Percentiles rank a stretch among this genome's conserved stretches.
phyloP scores from a whole-genome alignment of 495 filamentous ascomycete species.

The Tetracladium setigerum region DNA sequence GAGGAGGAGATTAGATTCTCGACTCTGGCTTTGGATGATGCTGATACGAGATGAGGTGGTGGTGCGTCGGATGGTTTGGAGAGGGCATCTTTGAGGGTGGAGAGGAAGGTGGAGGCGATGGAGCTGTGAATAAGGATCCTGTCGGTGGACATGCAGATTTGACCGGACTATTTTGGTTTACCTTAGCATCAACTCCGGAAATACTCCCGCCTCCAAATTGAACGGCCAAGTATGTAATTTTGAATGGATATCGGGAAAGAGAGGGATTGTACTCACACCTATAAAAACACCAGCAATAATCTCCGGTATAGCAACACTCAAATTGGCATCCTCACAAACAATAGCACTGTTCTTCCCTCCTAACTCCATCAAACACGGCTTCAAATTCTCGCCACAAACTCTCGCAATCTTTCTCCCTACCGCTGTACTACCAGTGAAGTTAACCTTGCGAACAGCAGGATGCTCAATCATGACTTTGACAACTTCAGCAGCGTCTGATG shows the following conservation, averaged over 20 bases:
- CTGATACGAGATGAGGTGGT: slow-evolving; percentile 52
- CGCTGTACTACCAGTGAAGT: slow-evolving; percentile 55
- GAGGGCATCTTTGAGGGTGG: slow-evolving; percentile 42
- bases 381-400: slow-evolving; percentile 23
- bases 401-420: slow-evolving; percentile 49
- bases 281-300: slow-evolving; percentile 44
- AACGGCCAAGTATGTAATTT: no score
- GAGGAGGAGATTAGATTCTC: slow-evolving; percentile 59
- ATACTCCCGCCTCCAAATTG: slow-evolving; percentile 18
- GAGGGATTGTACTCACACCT: slow-evolving; percentile 19
- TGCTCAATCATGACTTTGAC: slow-evolving; percentile 46
- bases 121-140: slow-evolving; percentile 70
- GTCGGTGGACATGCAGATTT: slow-evolving; percentile 91
- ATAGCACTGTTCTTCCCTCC: slow-evolving; percentile 47
- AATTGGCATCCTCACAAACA: slow-evolving; percentile 55
- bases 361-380: slow-evolving; percentile 6
- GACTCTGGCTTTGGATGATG: slow-evolving; percentile 54
- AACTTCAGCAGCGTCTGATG: slow-evolving; percentile 42
- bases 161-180: slow-evolving; percentile 36
- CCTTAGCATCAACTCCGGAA: background rate
- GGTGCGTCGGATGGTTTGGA: slow-evolving; percentile 20
- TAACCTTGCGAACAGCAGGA: slow-evolving; percentile 48
- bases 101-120: slow-evolving; percentile 56
- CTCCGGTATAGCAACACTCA: slow-evolving; percentile 43
- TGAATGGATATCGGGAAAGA: no score